These are phyloP conservation scores for Lupinus albus DNA, from an alignment of 306 rosid species.

Conservation along the genomic window DNA sequence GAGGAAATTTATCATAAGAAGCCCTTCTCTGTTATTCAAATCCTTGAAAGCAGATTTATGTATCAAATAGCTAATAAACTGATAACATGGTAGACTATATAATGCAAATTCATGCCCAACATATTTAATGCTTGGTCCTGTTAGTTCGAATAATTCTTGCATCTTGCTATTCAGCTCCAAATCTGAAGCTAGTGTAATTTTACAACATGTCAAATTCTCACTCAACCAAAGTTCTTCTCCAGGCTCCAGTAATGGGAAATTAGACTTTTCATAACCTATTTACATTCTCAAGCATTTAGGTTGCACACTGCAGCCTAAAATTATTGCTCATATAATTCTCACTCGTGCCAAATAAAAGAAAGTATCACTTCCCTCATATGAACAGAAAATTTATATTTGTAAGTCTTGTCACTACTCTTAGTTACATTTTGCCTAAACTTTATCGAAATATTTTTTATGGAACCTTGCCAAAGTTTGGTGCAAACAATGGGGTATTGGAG, in stretches of 20 bases:
- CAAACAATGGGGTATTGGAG: not conserved
- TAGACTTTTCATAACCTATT: constrained; percentile 7
- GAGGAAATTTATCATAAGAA: constrained; percentile 79
- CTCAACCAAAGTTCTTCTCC: constrained; percentile 10
- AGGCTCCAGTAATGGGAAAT: no score
- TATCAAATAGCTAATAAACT: constrained; percentile 90
- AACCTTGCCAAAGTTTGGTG: constrained; percentile 26
- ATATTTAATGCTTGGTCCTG: constrained; percentile 4
- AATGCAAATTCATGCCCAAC: constrained; percentile 30
- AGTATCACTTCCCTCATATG: not conserved
- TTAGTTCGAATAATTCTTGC: constrained; percentile 24
- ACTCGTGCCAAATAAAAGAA: not conserved
- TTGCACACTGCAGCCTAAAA: constrained; percentile 23
- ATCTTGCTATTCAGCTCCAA: constrained; percentile 31
- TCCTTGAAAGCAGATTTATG: constrained; percentile 93
- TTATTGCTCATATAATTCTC: constrained; percentile 8
- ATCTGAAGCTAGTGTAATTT: constrained; percentile 17
- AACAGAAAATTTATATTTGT: not conserved
- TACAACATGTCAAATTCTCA: constrained; percentile 6
- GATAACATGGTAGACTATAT: constrained; percentile 45
- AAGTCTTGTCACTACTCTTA: not conserved
- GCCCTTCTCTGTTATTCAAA: constrained; percentile 97
- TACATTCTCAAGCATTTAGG: constrained; percentile 20
- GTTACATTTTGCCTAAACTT: constrained; percentile 23
- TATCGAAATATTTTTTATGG: not conserved